These are phyloP conservation scores for Durotheca rogersii DNA, from an alignment of 495 filamentous ascomycete genomes.

Conservation along the genomic window DNA sequence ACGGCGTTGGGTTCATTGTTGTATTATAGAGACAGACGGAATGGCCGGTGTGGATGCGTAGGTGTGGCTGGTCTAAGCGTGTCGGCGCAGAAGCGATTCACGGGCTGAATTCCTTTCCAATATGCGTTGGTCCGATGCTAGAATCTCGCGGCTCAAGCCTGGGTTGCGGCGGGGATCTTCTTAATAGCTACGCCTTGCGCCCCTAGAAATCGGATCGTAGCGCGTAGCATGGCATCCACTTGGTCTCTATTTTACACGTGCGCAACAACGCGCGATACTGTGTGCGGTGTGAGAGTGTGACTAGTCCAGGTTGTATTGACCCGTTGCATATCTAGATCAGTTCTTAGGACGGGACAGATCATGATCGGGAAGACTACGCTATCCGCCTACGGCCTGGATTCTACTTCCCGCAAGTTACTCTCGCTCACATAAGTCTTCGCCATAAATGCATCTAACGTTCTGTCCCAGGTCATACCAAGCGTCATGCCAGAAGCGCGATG, in stretches of 20 bases:
- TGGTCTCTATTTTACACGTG: too few species aligned
- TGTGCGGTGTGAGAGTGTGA: too few species aligned
- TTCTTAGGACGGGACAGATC: too few species aligned
- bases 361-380: too few species aligned
- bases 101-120: constrained; percentile 31
- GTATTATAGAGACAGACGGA: too few species aligned
- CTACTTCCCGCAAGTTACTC: too few species aligned
- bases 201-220: not conserved
- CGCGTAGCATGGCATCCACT: not conserved
- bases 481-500: constrained; percentile 24
- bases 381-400: too few species aligned
- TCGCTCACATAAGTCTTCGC: too few species aligned
- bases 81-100: constrained; percentile 7
- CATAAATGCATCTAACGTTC: not conserved
- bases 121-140: not conserved
- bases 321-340: too few species aligned
- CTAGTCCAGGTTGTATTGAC: too few species aligned
- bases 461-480: not conserved
- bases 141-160: not conserved
- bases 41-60: too few species aligned
- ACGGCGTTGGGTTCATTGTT: constrained; percentile 23
- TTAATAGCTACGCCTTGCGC: not conserved
- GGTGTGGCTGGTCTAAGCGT: not conserved
- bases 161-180: not conserved
- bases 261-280: too few species aligned